Conservation (phyloP, 2,329 filamentous ascomycete genomes). For the Penicillium sp. region DNA sequence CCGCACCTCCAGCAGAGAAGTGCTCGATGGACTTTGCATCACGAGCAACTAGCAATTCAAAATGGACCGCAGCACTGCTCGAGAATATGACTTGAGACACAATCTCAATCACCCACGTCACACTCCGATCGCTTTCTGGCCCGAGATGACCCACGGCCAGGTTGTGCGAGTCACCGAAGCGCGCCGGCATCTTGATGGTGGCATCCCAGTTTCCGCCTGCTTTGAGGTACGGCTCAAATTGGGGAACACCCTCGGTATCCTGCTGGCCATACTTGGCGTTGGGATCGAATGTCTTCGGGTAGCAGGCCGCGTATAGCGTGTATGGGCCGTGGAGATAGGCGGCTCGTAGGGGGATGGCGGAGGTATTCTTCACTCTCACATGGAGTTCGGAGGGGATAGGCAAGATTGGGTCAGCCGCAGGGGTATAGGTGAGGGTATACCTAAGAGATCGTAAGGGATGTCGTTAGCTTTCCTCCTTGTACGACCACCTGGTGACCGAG, state of each 20-base stretch:
- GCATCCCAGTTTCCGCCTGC: slow-evolving; percentile 86
- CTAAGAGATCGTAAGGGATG: slow-evolving; percentile 36
- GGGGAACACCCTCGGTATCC: slow-evolving; percentile 73
- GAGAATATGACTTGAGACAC: slow-evolving; percentile 94
- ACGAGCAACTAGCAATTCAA: slow-evolving; percentile 81
- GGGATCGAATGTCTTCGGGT: slow-evolving; percentile 79
- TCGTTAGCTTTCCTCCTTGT: slow-evolving; percentile 3
- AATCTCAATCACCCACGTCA: slow-evolving; percentile 89
- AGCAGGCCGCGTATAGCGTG: slow-evolving; percentile 82
- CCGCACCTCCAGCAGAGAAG: slow-evolving; percentile 57
- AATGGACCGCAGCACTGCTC: slow-evolving; percentile 80
- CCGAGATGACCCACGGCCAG: slow-evolving; percentile 48
- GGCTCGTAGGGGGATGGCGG: slow-evolving; percentile 83
- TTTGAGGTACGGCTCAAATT: slow-evolving; percentile 96
- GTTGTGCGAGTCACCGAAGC: slow-evolving; percentile 52
- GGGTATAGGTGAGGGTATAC: slow-evolving; percentile 87
- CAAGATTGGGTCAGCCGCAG: slow-evolving; percentile 82
- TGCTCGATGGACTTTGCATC: slow-evolving; percentile 81
- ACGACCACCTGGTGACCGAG: not conserved
- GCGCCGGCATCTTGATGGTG: slow-evolving; percentile 75
- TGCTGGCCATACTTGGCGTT: slow-evolving; percentile 74
- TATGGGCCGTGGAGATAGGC: slow-evolving; percentile 97
- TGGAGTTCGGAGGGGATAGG: slow-evolving; percentile 79
- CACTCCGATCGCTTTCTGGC: slow-evolving; percentile 53
- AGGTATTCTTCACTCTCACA: slow-evolving; percentile 89